Evolutionary conservation across 257 asterid genomes (phyloP).

Genomic region (Fraxinus excelsior): DNA sequence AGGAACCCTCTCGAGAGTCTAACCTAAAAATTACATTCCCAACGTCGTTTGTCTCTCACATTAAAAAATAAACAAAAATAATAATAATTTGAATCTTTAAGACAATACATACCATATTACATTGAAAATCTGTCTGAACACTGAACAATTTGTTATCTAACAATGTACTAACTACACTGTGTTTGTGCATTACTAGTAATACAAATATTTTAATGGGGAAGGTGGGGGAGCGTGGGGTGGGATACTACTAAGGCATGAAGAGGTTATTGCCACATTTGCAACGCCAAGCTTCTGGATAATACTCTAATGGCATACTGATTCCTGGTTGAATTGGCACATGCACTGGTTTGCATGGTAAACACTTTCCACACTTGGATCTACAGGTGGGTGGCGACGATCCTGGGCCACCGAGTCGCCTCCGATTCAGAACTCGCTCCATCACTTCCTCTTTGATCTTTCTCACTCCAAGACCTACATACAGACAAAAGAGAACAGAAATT

Average conservation of each 20-base stretch:
- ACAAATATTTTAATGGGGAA: neutral
- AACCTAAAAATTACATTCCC: neutral
- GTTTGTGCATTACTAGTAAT: neutral
- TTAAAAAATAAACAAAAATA: neutral
- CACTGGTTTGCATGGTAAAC: constrained; percentile 77
- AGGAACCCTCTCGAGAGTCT: neutral
- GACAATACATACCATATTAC: neutral
- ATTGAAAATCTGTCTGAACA: neutral
- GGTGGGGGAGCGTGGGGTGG: neutral
- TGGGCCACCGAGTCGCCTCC: constrained; percentile 57
- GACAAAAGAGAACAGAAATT: neutral
- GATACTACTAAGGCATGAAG: constrained; percentile 57
- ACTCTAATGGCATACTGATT: constrained; percentile 62
- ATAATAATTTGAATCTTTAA: neutral
- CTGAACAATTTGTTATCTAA: neutral
- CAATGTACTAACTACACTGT: neutral
- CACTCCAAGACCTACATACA: constrained; percentile 29
- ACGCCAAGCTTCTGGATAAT: constrained; percentile 92
- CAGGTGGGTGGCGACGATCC: constrained; percentile 90
- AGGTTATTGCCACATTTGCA: constrained; percentile 81
- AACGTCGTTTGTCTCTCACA: neutral
- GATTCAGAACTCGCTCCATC: constrained; percentile 31
- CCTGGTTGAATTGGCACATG: constrained; percentile 87
- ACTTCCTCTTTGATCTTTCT: constrained; percentile 28
- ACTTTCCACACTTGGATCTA: constrained; percentile 77